Percentiles rank a stretch among this genome's conserved stretches.
These are phyloP conservation scores for Parietaria judaica DNA, from an alignment of 306 rosid species.

Conservation along the genomic window DNA sequence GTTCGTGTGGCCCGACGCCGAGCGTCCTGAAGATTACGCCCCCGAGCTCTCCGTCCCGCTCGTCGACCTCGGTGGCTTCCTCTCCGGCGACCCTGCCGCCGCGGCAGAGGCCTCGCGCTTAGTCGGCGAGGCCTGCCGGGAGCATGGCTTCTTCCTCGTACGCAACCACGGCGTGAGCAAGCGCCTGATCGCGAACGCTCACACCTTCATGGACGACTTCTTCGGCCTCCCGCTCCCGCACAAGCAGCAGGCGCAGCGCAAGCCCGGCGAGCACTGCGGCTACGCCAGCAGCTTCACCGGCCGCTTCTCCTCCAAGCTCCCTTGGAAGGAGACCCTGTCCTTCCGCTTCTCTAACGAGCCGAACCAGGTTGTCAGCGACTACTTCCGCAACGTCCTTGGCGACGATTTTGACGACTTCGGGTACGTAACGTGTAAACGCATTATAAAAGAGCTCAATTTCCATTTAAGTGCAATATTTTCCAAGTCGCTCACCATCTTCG, in stretches of 20 bases:
- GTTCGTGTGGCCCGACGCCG: conserved; percentile 89
- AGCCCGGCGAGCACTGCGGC: conserved; percentile 77
- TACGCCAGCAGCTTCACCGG: conserved; percentile 95
- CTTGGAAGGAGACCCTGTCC: conserved; percentile 92
- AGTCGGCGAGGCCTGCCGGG: conserved; percentile 62
- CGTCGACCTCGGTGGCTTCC: conserved; percentile 52
- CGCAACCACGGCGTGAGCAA: conserved; percentile 69
- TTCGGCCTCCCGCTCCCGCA: conserved; percentile 57
- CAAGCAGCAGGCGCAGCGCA: conserved; percentile 79
- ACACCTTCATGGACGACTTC: conserved; percentile 53
- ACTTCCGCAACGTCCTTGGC: conserved; percentile 44
- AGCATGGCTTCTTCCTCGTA: conserved; percentile 83
- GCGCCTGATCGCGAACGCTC: conserved; percentile 49
- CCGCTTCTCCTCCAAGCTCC: conserved; percentile 80
- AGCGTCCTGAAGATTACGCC: conserved; percentile 43
- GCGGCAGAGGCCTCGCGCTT: conserved; percentile 39
- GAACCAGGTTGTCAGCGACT: conserved; percentile 32
- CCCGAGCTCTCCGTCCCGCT: conserved; percentile 62
- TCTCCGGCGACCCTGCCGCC: conserved; percentile 46
- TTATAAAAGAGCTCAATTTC: neutral
- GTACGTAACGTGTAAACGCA: conserved; percentile 21
- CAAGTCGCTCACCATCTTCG: neutral
- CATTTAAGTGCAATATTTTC: neutral
- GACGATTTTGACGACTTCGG: conserved; percentile 52
- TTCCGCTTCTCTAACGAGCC: conserved; percentile 38